Conservation (phyloP, 164 flowering plant genomes). For the Pachysandra terminalis region DNA sequence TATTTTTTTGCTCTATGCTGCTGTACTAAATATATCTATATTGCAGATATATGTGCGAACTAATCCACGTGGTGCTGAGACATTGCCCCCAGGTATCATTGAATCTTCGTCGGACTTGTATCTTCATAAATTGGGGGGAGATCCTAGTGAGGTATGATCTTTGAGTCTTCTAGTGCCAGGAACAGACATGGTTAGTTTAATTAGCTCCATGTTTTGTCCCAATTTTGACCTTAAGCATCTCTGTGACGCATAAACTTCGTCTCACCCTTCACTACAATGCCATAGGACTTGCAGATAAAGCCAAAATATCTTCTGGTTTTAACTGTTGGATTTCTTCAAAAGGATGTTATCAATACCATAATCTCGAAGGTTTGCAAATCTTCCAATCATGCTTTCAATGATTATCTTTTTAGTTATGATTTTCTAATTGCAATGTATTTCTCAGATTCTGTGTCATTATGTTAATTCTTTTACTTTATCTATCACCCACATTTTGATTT, state of each 20-base stretch:
- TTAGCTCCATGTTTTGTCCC: not conserved
- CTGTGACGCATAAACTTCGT: not conserved
- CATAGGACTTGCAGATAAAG: slow-evolving; percentile 18
- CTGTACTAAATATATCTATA: not conserved
- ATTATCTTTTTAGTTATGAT: too few species aligned
- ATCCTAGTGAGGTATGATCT: slow-evolving; percentile 14
- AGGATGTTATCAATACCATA: slow-evolving; percentile 13
- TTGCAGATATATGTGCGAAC: slow-evolving; percentile 13
- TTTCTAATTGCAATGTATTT: not conserved
- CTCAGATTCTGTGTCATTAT: not conserved
- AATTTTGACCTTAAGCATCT: not conserved
- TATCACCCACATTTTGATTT: not conserved
- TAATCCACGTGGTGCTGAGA: slow-evolving; percentile 19
- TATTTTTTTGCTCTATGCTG: not conserved
- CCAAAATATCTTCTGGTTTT: slow-evolving; percentile 21
- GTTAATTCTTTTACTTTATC: not conserved
- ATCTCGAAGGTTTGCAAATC: slow-evolving; percentile 18
- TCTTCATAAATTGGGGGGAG: slow-evolving; percentile 9
- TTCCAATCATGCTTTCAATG: not conserved
- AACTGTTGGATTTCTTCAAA: slow-evolving; percentile 23
- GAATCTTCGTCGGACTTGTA: slow-evolving; percentile 14
- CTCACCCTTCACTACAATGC: too few species aligned
- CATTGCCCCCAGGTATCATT: slow-evolving; percentile 18
- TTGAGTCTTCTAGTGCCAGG: not conserved
- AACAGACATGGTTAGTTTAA: not conserved